These are phyloP conservation scores for Plasmodium cynomolgi DNA, from an alignment of 169 alveolate species.

Conservation along the genomic window DNA sequence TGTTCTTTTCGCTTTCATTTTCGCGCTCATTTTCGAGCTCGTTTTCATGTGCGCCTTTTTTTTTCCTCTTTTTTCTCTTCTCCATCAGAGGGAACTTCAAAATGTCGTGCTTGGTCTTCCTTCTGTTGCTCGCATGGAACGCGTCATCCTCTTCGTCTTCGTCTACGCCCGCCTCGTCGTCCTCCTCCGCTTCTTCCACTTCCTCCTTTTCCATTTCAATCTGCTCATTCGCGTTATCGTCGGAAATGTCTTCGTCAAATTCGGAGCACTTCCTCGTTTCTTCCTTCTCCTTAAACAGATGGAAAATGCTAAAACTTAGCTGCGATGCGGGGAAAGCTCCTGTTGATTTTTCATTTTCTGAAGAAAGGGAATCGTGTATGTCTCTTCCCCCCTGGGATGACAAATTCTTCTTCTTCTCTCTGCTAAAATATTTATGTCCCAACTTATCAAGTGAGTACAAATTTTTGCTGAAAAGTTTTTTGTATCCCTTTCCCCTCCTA, in stretches of 20 bases:
- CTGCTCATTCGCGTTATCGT: slow-evolving; percentile 16
- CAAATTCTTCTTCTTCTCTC: not conserved
- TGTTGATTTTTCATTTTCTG: slow-evolving; percentile 10
- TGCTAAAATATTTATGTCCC: slow-evolving; percentile 19
- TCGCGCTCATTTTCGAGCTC: not conserved
- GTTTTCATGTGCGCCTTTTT: not conserved
- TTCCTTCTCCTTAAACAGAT: slow-evolving; percentile 47
- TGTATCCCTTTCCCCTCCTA: not conserved
- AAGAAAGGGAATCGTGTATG: slow-evolving; percentile 3
- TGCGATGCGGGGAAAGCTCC: slow-evolving; percentile 2
- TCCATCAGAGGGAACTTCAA: not conserved
- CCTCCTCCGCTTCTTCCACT: not conserved
- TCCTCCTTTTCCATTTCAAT: not conserved
- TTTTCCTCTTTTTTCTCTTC: slow-evolving; percentile 1
- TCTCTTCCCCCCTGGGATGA: not conserved
- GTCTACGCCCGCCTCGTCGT: not conserved
- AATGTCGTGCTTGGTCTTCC: slow-evolving; percentile 4
- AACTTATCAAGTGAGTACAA: slow-evolving; percentile 3
- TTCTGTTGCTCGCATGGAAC: not conserved
- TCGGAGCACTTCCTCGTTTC: slow-evolving; percentile 29
- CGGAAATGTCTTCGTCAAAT: slow-evolving; percentile 13
- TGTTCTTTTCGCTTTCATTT: not conserved
- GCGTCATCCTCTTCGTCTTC: not conserved
- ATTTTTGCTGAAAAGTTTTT: not conserved
- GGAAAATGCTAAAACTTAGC: slow-evolving; percentile 10